Percentiles rank a stretch among this genome's conserved stretches.
phyloP scores from a whole-genome alignment of 192 early-diverging fungal genomes.

The Coemansia sp. region DNA sequence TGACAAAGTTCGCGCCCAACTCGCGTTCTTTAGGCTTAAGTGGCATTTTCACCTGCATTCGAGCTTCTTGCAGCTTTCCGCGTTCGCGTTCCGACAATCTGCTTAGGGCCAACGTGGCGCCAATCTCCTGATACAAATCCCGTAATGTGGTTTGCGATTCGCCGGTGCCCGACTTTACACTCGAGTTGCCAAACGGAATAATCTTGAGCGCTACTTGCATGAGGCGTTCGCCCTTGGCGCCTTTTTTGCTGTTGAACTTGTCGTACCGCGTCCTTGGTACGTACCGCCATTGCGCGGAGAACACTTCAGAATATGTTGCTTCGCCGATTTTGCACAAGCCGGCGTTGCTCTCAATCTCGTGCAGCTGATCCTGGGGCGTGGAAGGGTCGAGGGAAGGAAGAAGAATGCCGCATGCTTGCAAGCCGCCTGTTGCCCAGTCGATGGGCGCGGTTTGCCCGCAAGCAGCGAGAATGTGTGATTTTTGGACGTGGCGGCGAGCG shows the following conservation, averaged over 20 bases:
- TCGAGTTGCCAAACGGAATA: conserved; percentile 68
- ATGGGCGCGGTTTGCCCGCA: conserved; percentile 53
- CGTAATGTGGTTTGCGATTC: conserved; percentile 55
- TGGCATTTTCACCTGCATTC: conserved; percentile 42
- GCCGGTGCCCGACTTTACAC: conserved; percentile 45
- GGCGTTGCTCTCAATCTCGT: conserved; percentile 42
- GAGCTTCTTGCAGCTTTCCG: conserved; percentile 35
- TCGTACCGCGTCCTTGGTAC: conserved; percentile 46
- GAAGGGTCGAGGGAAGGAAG: conserved; percentile 27
- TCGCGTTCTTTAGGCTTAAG: conserved; percentile 45
- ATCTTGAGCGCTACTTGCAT: conserved; percentile 75
- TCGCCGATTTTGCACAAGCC: conserved; percentile 76
- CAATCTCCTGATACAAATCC: conserved; percentile 66
- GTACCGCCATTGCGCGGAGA: conserved; percentile 53
- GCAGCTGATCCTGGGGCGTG: conserved; percentile 27
- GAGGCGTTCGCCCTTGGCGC: conserved; percentile 48
- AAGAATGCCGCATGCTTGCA: conserved; percentile 46
- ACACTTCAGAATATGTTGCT: conserved; percentile 85
- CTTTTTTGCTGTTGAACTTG: conserved; percentile 45
- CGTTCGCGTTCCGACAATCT: conserved; percentile 52
- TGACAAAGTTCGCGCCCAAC: conserved; percentile 51
- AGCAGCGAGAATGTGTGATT: conserved; percentile 46
- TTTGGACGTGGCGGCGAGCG: conserved; percentile 47
- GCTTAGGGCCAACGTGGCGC: conserved; percentile 57
- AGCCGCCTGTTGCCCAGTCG: conserved; percentile 45